Base-by-base conservation (phyloP, 192 early-diverging fungal genomes). In the Mortierella claussenii region DNA sequence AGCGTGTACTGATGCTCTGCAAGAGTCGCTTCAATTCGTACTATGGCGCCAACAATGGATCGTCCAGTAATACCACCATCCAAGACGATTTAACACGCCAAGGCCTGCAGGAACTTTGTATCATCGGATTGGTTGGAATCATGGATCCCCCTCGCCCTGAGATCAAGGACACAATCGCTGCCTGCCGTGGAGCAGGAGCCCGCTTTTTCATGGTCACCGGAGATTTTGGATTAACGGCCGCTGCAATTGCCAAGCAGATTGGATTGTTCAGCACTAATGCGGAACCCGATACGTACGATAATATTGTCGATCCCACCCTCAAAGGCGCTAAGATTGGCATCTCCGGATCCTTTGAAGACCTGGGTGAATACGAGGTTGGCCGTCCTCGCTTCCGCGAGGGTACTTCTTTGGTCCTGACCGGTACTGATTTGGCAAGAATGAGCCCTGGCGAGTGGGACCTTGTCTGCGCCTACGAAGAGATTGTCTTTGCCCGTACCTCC, bases 151-250 rank as follows among this genome's bases (percentile, higher is more conserved):
- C 93, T 28, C 88, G 94, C 48, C 82, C 84, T 18, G 95, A 94
- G 69, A 89, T 91, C 49, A 80, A 80, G 21, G 70, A 83, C 32
- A 83, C 90, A 2, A 87, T 97, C 31, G 83, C 74, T 26, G 78
- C 64, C 1, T 87, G 87, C 60, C 86, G 87, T 48, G 57, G 78
- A 27, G 94, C 94, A 4, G 89, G 90, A 42, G 81, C 94, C 42
- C 86, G 91, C 45, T 84, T 97, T 36, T 89, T 91, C 55, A 95
- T 97, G 96, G 89, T 93, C 52, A 96, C 94, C 20, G 95, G 94
- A 53, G 94, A 96, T 53, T 91, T 90, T 59, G 78, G 83, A 30
- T 73, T 87, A 24, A 98, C 95, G 3, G 96, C 96, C 7, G 89
- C 83, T 17, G 86, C 89, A 11, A 94, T 98, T 47, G 94, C 90